These are phyloP conservation scores for Sicyos baderoa DNA, from an alignment of 306 rosid species.

Conservation along the genomic window DNA sequence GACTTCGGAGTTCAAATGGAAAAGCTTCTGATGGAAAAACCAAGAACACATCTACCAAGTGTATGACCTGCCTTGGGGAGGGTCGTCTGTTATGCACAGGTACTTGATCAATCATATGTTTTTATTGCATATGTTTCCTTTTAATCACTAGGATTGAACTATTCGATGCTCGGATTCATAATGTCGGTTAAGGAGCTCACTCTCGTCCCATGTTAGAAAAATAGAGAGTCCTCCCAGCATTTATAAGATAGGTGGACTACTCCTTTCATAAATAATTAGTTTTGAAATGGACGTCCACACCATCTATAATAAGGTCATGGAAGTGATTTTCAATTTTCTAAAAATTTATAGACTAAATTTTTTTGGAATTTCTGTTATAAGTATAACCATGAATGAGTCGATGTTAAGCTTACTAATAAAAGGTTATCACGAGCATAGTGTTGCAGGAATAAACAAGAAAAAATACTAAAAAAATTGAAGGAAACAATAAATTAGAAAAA, in stretches of 20 bases:
- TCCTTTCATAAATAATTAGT: too few relatives aligned
- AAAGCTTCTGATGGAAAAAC: conserved; percentile 31
- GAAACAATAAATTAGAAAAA: too few relatives aligned
- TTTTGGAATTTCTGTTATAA: neutral
- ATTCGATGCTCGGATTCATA: neutral
- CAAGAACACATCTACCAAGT: conserved; percentile 33
- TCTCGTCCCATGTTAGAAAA: too few relatives aligned
- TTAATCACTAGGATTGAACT: neutral
- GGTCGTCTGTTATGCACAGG: conserved; percentile 82
- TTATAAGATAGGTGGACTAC: too few relatives aligned
- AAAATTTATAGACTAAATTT: neutral
- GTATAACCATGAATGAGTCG: neutral
- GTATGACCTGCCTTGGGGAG: conserved; percentile 79
- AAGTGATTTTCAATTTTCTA: neutral
- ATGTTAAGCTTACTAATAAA: too few relatives aligned
- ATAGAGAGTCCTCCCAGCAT: too few relatives aligned
- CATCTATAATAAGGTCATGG: too few relatives aligned
- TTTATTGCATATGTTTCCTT: neutral
- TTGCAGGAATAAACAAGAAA: too few relatives aligned
- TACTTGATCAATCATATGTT: conserved; percentile 21
- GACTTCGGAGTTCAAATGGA: conserved; percentile 34
- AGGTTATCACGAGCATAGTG: too few relatives aligned
- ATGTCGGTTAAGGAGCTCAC: too few relatives aligned
- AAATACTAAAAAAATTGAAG: too few relatives aligned
- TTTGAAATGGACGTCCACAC: too few relatives aligned